Conservation (phyloP, 306 rosid genomes). For the Cotoneaster glaucophyllus region DNA sequence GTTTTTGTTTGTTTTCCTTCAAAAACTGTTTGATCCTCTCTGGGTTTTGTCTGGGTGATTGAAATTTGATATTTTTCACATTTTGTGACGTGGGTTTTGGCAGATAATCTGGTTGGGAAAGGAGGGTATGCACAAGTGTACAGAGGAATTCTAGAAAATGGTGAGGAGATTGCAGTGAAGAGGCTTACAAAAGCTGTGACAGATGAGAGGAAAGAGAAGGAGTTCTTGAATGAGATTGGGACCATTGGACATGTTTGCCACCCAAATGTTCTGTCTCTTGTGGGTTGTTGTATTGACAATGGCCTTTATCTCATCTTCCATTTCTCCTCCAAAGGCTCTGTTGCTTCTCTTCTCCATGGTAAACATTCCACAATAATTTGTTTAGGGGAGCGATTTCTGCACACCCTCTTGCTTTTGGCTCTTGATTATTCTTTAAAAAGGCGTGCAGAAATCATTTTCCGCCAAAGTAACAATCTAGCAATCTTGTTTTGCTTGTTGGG, state of each 20-base stretch:
- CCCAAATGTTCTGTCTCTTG: conserved; percentile 63
- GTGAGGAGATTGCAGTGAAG: conserved; percentile 82
- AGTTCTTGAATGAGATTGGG: conserved; percentile 87
- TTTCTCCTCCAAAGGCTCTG: conserved; percentile 74
- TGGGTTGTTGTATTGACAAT: conserved; percentile 81
- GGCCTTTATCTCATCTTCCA: conserved; percentile 79
- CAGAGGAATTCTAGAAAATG: conserved; percentile 51
- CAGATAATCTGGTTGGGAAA: conserved; percentile 82
- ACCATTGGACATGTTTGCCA: conserved; percentile 84
- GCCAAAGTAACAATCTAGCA: neutral
- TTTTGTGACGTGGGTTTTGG: conserved; percentile 5
- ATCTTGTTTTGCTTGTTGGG: neutral
- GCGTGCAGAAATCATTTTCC: neutral
- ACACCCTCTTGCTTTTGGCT: neutral
- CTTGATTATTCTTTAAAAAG: no score
- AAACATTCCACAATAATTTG: neutral
- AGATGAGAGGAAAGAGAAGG: conserved; percentile 88
- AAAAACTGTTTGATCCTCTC: neutral
- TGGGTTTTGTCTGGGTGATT: neutral
- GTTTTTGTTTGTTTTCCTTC: neutral
- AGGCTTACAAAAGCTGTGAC: conserved; percentile 58
- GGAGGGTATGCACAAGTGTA: conserved; percentile 95
- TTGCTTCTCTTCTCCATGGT: conserved; percentile 90
- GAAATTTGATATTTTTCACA: neutral
- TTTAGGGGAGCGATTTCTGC: neutral